phyloP scores from a whole-genome alignment of 2,329 filamentous ascomycete genomes.

The Exophiala oligosperma region DNA sequence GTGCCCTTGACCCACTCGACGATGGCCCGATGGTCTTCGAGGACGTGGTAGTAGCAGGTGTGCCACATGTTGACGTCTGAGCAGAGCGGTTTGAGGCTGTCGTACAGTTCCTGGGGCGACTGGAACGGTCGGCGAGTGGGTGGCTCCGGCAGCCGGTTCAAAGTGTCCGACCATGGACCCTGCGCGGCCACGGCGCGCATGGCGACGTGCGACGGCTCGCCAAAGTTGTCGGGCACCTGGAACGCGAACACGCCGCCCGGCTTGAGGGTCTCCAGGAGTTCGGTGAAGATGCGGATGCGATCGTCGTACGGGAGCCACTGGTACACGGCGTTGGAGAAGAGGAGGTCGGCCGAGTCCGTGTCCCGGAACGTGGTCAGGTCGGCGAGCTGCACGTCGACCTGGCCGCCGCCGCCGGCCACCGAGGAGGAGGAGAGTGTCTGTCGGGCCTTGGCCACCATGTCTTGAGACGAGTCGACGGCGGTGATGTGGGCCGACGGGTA shows the following conservation, averaged over 20 bases:
- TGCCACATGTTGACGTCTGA: slow-evolving; percentile 54
- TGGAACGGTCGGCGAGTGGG: slow-evolving; percentile 52
- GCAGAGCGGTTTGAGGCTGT: slow-evolving; percentile 48
- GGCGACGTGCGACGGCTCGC: slow-evolving; percentile 49
- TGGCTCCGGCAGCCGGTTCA: slow-evolving; percentile 24
- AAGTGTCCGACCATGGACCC: slow-evolving; percentile 40
- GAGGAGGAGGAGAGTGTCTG: slow-evolving; percentile 31
- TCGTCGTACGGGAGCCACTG: slow-evolving; percentile 54
- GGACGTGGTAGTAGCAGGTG: slow-evolving; percentile 54
- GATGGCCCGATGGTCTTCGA: slow-evolving; percentile 51
- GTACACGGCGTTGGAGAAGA: slow-evolving; percentile 60
- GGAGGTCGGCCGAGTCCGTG: slow-evolving; percentile 39
- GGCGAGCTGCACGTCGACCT: slow-evolving; percentile 46
- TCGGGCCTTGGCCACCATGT: slow-evolving; percentile 56
- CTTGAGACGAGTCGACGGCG: slow-evolving; percentile 56
- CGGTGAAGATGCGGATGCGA: slow-evolving; percentile 48
- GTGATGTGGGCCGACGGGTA: slow-evolving; percentile 51
- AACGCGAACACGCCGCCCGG: slow-evolving; percentile 55
- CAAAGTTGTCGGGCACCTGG: slow-evolving; percentile 55
- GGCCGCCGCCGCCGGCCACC: slow-evolving; percentile 25
- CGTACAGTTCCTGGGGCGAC: slow-evolving; percentile 48
- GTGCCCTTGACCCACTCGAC: slow-evolving; percentile 63
- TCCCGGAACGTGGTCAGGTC: slow-evolving; percentile 48
- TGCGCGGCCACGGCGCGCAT: slow-evolving; percentile 50
- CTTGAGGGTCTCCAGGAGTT: slow-evolving; percentile 43